Evolutionary conservation across 176 grass and related monocot species (phyloP), one percentile per base, ranked within the genome.

Genomic region (Elaeis guineensis): DNA sequence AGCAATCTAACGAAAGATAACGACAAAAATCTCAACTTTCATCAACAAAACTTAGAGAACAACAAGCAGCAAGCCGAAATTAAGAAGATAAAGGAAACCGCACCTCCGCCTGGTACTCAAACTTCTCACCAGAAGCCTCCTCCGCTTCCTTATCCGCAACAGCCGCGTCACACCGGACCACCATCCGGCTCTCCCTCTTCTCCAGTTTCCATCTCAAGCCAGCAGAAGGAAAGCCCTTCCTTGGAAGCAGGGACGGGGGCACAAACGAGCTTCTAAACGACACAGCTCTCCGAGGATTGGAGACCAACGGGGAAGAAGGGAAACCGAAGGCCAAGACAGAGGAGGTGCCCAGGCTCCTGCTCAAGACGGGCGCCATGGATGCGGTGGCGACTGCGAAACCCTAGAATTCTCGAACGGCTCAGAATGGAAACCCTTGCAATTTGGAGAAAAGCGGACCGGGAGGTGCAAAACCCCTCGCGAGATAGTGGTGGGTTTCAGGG

Each of bases 31-130:
- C 35, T 44, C 35, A 44, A 44, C 35, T 44, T 44, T 44, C 35
- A 44, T 14, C 35, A 44, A 44, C 35, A 44, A 9, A 12, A 44
- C 35, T 12, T 44, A 44, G 35, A 44, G 35, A 44, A 44, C 35
- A 44, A 44, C 35, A 14, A 44, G 35, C 35, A 44, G 9, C 35
- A 44, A 44, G 35, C 35, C 8, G 11, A 12, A 12, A 44, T 44
- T 12, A 11, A 44, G 35, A 44, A 12, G 11, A 9, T 12, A 44
- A 44, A 9, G 8, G 11, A 14, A 44, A 44, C 35, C 73, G 0
- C 49, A 97, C 92, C 87, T 97, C 87, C 8, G 92, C 92, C 77
- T 97, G 87, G 81, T 97, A 97, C 80, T 97, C 84, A 51, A 80
- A 97, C 71, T 78, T 63, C 92, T 97, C 92, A 1, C 67, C 81